These are phyloP conservation scores for Ascochyta rabiei DNA, from an alignment of 2,329 filamentous ascomycete genomes.

Conservation along the genomic window DNA sequence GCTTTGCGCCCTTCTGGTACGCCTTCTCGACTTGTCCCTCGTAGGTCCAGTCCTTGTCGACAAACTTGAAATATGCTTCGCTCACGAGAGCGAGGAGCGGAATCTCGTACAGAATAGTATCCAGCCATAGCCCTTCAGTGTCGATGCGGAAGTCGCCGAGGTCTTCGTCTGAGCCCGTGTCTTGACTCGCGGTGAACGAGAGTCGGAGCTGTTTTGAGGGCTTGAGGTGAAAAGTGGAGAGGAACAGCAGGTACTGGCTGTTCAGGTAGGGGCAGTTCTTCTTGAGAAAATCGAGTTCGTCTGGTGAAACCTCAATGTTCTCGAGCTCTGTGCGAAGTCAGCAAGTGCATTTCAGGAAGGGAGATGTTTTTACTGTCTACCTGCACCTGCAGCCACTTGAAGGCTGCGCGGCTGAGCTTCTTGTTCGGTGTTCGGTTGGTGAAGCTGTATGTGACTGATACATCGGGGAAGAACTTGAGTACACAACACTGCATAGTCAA, in stretches of 20 bases:
- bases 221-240: constrained; percentile 79
- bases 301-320: constrained; percentile 76
- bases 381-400: constrained; percentile 83
- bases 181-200: constrained; percentile 62
- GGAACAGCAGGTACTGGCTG: constrained; percentile 77
- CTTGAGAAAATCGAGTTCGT: constrained; percentile 81
- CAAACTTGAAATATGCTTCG: constrained; percentile 97
- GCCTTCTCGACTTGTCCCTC: constrained; percentile 85
- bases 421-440: constrained; percentile 95
- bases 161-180: constrained; percentile 68
- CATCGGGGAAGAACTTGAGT: constrained; percentile 85
- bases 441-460: constrained; percentile 85
- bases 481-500: constrained; percentile 94
- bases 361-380: constrained; percentile 67
- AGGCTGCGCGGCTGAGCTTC: constrained; percentile 83
- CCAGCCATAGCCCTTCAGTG: constrained; percentile 84
- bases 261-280: constrained; percentile 81
- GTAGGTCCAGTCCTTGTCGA: constrained; percentile 91
- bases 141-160: constrained; percentile 77
- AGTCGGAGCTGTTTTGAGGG: constrained; percentile 80
- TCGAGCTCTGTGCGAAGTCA: constrained; percentile 68
- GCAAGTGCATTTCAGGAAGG: background rate
- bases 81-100: constrained; percentile 89
- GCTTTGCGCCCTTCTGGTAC: constrained; percentile 75
- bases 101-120: constrained; percentile 98